Evolutionary conservation across 1,139 yeast genomes (phyloP).

Genomic region (Debaryomycetaceae sp.): DNA sequence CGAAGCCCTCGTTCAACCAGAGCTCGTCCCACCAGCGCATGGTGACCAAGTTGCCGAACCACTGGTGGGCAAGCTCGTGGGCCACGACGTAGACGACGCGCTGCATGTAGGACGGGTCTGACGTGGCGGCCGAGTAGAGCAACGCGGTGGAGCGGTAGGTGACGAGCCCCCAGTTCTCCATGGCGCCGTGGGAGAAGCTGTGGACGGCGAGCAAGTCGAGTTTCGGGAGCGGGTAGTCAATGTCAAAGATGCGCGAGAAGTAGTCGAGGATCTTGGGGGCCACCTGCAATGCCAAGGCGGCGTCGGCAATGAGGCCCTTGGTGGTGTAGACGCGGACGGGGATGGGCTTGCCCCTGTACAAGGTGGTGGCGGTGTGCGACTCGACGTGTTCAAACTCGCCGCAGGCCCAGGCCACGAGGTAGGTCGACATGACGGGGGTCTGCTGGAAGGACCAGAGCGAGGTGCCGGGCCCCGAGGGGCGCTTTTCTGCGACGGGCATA

Average conservation of each 20-base stretch:
- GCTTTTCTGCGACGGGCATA: slow-evolving; percentile 5
- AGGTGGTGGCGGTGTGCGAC: slow-evolving; percentile 24
- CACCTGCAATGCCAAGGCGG: slow-evolving; percentile 52
- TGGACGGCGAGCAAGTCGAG: slow-evolving; percentile 70
- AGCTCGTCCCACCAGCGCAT: slow-evolving; percentile 96
- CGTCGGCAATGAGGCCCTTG: slow-evolving; percentile 53
- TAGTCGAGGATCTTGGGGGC: slow-evolving; percentile 60
- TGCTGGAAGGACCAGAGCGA: slow-evolving; percentile 31
- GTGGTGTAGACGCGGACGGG: slow-evolving; percentile 70
- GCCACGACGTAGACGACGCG: slow-evolving; percentile 82
- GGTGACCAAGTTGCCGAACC: slow-evolving; percentile 88
- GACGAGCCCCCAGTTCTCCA: slow-evolving; percentile 88
- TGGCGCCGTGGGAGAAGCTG: slow-evolving; percentile 69
- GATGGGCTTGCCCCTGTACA: slow-evolving; percentile 34
- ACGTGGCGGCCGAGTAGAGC: slow-evolving; percentile 52
- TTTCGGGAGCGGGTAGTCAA: slow-evolving; percentile 64
- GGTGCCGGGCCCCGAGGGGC: not conserved
- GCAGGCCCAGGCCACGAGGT: slow-evolving; percentile 65
- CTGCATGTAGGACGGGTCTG: slow-evolving; percentile 58
- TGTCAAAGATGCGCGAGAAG: slow-evolving; percentile 53
- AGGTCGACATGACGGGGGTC: slow-evolving; percentile 69
- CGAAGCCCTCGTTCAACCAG: slow-evolving; percentile 87
- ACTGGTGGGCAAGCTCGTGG: slow-evolving; percentile 87
- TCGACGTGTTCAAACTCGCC: slow-evolving; percentile 71
- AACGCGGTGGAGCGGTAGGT: slow-evolving; percentile 75